Percentiles rank a stretch among this genome's conserved stretches.
phyloP scores from a whole-genome alignment of 2,329 filamentous ascomycete species.

The Leptoxyphium fumago region DNA sequence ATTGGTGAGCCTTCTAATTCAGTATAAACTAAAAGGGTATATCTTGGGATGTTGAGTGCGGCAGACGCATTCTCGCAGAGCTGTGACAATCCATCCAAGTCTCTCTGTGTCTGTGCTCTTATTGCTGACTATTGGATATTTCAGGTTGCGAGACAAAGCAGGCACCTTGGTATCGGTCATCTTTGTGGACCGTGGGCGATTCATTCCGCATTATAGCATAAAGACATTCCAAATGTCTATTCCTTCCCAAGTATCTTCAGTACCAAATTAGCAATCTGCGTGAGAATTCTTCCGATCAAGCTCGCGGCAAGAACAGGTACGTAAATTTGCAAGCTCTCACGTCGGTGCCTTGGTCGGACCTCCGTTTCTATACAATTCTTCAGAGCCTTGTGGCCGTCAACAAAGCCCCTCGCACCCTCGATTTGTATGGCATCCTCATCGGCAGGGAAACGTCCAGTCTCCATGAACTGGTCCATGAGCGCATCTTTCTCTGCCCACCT shows the following conservation, averaged over 20 bases:
- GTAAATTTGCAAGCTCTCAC: constrained; percentile 32
- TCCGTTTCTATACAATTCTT: constrained; percentile 28
- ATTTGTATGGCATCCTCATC: constrained; percentile 32
- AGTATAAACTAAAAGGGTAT: too few species aligned
- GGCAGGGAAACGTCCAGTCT: constrained; percentile 67
- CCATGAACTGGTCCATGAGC: constrained; percentile 61
- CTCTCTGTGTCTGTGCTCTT: too few species aligned
- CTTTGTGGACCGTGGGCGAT: too few species aligned
- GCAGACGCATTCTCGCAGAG: too few species aligned
- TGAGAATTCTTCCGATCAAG: constrained; percentile 20
- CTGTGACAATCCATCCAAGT: too few species aligned
- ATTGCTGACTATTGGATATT: too few species aligned
- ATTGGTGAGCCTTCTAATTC: too few species aligned
- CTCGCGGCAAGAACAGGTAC: constrained; percentile 22
- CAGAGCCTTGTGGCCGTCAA: constrained; percentile 20
- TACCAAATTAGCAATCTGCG: constrained; percentile 16
- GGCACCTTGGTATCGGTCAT: too few species aligned
- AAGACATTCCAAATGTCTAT: not conserved
- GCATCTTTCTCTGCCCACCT: constrained; percentile 88
- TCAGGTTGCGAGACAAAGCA: too few species aligned
- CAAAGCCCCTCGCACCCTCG: constrained; percentile 18
- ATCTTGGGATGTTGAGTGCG: too few species aligned
- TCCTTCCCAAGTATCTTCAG: not conserved
- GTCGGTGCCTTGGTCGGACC: constrained; percentile 23
- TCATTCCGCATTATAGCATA: too few species aligned